Conservation (phyloP, 306 rosid genomes). For the Vachellia pachyceras region DNA sequence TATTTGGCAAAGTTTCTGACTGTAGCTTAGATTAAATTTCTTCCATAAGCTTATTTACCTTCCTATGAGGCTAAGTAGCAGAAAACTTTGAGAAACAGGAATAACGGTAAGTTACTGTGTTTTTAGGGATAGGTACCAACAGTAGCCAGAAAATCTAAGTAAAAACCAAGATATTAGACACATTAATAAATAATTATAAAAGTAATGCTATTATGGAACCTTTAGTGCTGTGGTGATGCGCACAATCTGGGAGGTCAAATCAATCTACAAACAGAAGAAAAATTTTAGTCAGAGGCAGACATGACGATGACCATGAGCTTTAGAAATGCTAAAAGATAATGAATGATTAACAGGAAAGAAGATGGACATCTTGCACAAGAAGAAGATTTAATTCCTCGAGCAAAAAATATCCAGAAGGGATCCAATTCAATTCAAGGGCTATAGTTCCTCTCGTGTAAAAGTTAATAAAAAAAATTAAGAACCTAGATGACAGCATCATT, state of each 20-base stretch:
- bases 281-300: conserved; percentile 19
- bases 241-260: conserved; percentile 84
- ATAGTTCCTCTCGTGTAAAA: not conserved
- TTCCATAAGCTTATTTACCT: conserved; percentile 26
- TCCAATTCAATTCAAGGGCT: not conserved
- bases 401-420: not conserved
- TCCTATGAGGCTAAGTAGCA: not conserved
- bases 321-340: not conserved
- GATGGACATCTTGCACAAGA: not conserved
- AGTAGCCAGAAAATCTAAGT: conserved; percentile 19
- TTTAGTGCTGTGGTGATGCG: conserved; percentile 78
- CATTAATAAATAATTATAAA: not conserved
- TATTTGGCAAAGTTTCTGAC: conserved; percentile 16
- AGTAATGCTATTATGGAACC: conserved; percentile 48
- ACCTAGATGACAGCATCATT: not conserved
- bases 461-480: not conserved
- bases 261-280: conserved; percentile 64
- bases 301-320: conserved; percentile 1
- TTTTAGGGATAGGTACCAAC: conserved; percentile 23
- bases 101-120: not conserved
- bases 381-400: not conserved
- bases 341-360: not conserved
- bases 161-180: not conserved
- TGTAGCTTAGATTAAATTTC: conserved; percentile 11
- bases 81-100: conserved; percentile 8